These are phyloP conservation scores for Xylaria sp. DNA, from an alignment of 2,329 filamentous ascomycete genomes.

Conservation along the genomic window DNA sequence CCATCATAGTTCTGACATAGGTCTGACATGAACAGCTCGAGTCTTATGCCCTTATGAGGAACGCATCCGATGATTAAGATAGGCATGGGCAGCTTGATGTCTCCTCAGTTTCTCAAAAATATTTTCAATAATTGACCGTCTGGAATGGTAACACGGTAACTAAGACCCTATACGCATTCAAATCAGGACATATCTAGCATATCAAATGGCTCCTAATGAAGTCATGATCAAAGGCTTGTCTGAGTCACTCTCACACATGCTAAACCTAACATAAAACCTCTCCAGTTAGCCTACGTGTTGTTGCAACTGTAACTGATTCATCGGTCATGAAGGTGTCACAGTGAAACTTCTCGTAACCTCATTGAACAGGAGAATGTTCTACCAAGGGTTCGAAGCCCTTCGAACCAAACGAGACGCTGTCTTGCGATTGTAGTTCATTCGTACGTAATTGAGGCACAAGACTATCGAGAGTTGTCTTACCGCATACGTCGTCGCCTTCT, in stretches of 20 bases:
- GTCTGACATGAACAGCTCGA: neutral
- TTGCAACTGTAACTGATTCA: neutral
- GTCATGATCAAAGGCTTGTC: constrained; percentile 7
- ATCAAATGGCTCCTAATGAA: neutral
- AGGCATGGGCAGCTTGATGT: neutral
- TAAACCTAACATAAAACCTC: constrained; percentile 11
- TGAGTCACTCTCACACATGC: constrained; percentile 13
- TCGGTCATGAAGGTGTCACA: neutral
- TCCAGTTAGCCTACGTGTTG: neutral
- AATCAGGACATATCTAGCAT: neutral
- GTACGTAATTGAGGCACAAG: neutral
- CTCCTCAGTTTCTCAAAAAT: neutral
- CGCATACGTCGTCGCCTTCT: too few species aligned
- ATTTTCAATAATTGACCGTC: neutral
- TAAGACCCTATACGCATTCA: neutral
- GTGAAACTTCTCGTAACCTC: neutral
- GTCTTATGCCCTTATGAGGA: neutral
- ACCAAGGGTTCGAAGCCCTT: neutral
- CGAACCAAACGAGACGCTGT: neutral
- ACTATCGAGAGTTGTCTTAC: neutral
- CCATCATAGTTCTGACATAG: neutral
- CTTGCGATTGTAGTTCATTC: neutral
- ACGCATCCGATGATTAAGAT: neutral
- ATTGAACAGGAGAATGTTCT: too few species aligned
- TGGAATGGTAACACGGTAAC: neutral